A percentile compares a stretch with the other conserved stretches of the same genome.
phyloP scores from a whole-genome alignment of 1,284 basidiomycete species.

The Cerrena zonata region DNA sequence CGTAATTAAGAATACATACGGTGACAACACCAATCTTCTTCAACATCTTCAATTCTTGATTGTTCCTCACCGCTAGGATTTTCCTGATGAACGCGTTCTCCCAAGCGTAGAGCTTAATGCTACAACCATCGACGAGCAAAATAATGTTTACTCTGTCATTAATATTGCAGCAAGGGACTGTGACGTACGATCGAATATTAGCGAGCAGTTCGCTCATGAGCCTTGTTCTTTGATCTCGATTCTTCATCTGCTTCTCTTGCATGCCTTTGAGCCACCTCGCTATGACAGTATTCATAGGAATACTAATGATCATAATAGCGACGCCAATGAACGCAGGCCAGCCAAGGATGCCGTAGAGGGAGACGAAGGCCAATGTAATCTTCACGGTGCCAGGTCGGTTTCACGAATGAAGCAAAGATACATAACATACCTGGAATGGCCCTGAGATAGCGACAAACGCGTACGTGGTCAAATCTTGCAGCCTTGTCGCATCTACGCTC shows the following conservation, averaged over 20 bases:
- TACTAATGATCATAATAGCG: conserved; percentile 79
- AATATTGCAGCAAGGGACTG: neutral
- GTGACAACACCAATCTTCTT: conserved; percentile 74
- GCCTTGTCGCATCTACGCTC: conserved; percentile 78
- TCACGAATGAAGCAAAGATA: neutral
- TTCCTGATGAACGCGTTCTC: conserved; percentile 80
- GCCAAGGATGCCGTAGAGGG: conserved; percentile 82
- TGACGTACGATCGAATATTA: conserved; percentile 76
- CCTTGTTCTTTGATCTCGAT: conserved; percentile 70
- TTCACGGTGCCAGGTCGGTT: conserved; percentile 22
- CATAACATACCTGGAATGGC: conserved; percentile 50
- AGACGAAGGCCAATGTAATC: conserved; percentile 85
- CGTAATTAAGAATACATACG: conserved; percentile 31
- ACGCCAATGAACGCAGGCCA: conserved; percentile 92
- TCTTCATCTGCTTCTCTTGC: conserved; percentile 89
- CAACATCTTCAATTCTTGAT: conserved; percentile 78
- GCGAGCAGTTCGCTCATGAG: conserved; percentile 79
- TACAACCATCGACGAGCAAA: conserved; percentile 20
- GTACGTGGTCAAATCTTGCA: conserved; percentile 85
- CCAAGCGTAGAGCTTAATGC: conserved; percentile 81
- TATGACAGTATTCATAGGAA: conserved; percentile 77
- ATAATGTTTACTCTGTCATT: neutral
- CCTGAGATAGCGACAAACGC: conserved; percentile 67
- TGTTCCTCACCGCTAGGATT: conserved; percentile 76
- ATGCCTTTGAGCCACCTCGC: conserved; percentile 73